Evolutionary conservation across 2,329 filamentous ascomycete species (phyloP), one percentile per base, ranked within the genome.

Genomic region (Paraphaeosphaeria minitans): DNA sequence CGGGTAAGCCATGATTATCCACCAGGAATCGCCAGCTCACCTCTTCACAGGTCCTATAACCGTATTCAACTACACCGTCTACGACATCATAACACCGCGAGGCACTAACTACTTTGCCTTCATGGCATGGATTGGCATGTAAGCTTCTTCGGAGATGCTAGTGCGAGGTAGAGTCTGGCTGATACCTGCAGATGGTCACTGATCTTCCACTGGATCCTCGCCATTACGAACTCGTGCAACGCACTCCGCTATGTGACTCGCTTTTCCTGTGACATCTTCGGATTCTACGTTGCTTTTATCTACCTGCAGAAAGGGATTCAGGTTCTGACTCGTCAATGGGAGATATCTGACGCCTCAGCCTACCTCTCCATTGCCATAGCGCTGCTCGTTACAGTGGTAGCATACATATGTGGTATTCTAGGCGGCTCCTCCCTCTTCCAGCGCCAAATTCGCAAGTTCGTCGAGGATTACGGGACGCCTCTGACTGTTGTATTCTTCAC

Each of bases 51-150:
- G 87, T n/a, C 92, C 92, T 3, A 96, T 97, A 57, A 96, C 93
- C 16, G 92, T 96, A 29, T 96, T 96, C 73, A 96, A 96, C 74
- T 96, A 96, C 72, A 97, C 93, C 3, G 91, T 96, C 2, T 96
- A 93, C 79, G 89, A 95, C 75, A 96, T 97, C 64, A 91, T 97
- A 73, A 80, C 83, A 1, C 88, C 90, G 1, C 87, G 87, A 0
- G 91, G 90, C 1, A 90, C 89, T 5, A 89, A 93, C 71, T 96
- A 94, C 72, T 86, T 96, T 55, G 87, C 89, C 7, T 97, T 97
- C 75, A 96, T 96, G 93, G 89, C 88, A 69, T 94, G 93, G 89
- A 91, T 96, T 69, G 92, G 91, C 62, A 84, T 96, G 81, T 88
- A 76, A 78, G 85, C 41, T 37, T 13, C 6, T 43, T 10, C 22